Evolutionary conservation across 2,329 filamentous ascomycete species (phyloP), one percentile per base, ranked within the genome.

Genomic region (Microsporum canis): DNA sequence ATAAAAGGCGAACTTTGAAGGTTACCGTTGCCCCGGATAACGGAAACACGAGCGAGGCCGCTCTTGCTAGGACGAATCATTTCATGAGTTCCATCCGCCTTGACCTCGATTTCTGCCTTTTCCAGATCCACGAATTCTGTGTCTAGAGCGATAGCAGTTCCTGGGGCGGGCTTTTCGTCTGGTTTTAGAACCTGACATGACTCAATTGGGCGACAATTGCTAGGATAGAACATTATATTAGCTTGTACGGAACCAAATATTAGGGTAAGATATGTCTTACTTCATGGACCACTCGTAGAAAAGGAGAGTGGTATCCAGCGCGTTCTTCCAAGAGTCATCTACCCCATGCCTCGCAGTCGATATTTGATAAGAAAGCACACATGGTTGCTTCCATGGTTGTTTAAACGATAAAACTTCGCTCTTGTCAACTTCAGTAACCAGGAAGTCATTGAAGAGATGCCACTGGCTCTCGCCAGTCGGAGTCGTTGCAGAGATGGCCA

Each of bases 361-460:
- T 33, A 88, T 77, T 71, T 99, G 94, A 74, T 89, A 99, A 3
- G 89, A 82, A 59, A 99, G 77, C 3, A 97, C 87, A 10, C 89
- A 91, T 0, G 94, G 94, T 57, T 90, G 80, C 76, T 97, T 99
- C 94, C 94, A 99, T 17, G 85, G 82, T 2, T 90, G 84, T 64
- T 92, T 91, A 73, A 97, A 99, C 29, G 87, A 85, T 17, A 97
- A 78, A 0, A 92, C 95, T 71, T 99, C 92, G 63, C 91, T 86
- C 33, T 84, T 82, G 36, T 86, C 84, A 14, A 96, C 84, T 7
- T 87, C 85, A 10, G 88, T 84, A 27, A 99, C 95, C 39, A 96
- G 76, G 69, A 99, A 99, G 74, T 99, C 94, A 68, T 99, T 99
- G 77, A 99, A 96, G 0, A 99, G 76, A 74, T 97, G 90, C 95